These are phyloP conservation scores for Carex pumila DNA, from an alignment of 176 grass and related monocot genomes.

Conservation along the genomic window DNA sequence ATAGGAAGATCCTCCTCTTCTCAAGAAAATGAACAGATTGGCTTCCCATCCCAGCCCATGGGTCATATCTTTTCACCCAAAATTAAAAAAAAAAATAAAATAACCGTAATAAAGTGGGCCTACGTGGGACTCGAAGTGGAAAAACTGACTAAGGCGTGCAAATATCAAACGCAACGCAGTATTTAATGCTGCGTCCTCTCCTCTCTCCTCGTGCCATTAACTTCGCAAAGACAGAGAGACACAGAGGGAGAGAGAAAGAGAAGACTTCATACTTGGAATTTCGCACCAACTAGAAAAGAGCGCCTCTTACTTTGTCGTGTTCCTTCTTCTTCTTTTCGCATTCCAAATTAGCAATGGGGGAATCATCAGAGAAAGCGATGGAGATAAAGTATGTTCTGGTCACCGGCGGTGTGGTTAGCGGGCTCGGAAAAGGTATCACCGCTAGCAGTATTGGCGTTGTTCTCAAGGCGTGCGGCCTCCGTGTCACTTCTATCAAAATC, in stretches of 20 bases:
- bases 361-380: background rate
- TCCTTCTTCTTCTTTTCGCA: background rate
- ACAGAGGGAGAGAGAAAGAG: background rate
- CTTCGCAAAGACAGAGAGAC: background rate
- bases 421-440: constrained; percentile 32
- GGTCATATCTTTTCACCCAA: no score
- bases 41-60: no score
- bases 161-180: background rate
- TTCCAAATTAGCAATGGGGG: background rate
- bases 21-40: no score
- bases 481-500: constrained; percentile 39
- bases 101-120: background rate
- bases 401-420: constrained; percentile 20
- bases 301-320: background rate
- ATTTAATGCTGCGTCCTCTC: background rate
- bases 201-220: background rate
- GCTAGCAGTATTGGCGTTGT: constrained; percentile 42
- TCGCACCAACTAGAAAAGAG: background rate
- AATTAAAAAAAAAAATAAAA: background rate
- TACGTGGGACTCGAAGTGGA: background rate
- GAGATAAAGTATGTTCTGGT: constrained; percentile 28
- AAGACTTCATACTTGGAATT: background rate
- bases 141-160: background rate
- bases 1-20: no score
- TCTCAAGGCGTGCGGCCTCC: constrained; percentile 38